Conservation (phyloP, 805 yeast genomes). For the Lachancea sp. region DNA sequence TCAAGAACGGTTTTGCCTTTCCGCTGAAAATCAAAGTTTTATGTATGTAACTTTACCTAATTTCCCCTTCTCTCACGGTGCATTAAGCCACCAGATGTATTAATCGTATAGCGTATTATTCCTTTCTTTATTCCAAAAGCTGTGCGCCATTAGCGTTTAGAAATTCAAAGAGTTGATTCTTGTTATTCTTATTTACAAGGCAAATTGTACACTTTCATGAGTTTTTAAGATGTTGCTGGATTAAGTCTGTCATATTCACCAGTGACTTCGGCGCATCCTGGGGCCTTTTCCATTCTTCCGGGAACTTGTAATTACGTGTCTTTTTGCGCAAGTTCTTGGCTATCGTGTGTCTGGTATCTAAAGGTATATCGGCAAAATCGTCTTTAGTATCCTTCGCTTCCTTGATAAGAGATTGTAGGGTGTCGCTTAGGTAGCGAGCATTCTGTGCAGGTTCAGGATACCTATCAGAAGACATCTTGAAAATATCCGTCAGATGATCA, state of each 20-base stretch:
- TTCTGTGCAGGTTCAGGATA: slow-evolving; percentile 81
- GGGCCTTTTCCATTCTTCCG: slow-evolving; percentile 73
- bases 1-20: neutral
- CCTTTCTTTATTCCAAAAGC: neutral
- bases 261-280: slow-evolving; percentile 56
- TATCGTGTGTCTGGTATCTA: slow-evolving; percentile 65
- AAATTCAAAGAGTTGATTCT: neutral
- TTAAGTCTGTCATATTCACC: slow-evolving; percentile 17
- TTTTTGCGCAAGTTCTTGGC: slow-evolving; percentile 41
- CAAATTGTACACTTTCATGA: neutral
- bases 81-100: neutral
- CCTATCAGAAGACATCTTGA: slow-evolving; percentile 59
- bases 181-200: slow-evolving; percentile 7
- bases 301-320: slow-evolving; percentile 47
- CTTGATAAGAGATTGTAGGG: slow-evolving; percentile 51
- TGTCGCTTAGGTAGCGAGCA: slow-evolving; percentile 62
- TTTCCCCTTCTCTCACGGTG: neutral
- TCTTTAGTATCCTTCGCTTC: slow-evolving; percentile 61
- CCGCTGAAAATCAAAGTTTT: neutral
- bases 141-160: too few species aligned
- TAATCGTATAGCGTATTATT: neutral
- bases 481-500: slow-evolving; percentile 49
- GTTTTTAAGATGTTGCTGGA: slow-evolving; percentile 10
- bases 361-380: slow-evolving; percentile 68
- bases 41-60: neutral